Conservation (phyloP, 495 filamentous ascomycete species). For the Astrocystis sublimbata region DNA sequence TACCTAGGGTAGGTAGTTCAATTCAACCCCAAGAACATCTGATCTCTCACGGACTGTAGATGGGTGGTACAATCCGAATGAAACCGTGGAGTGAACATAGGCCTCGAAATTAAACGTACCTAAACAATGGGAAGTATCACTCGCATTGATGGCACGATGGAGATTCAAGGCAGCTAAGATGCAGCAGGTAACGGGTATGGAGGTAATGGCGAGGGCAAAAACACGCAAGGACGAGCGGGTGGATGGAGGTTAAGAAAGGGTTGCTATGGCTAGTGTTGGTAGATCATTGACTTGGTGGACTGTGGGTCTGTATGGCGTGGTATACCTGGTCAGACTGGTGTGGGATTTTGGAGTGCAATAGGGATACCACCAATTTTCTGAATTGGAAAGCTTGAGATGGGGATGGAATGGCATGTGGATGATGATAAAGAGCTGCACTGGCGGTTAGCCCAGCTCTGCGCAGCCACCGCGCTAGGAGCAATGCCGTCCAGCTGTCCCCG, state of each 20-base stretch:
- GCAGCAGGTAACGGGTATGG: background rate
- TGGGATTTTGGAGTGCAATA: constrained; percentile 7
- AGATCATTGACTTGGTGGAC: background rate
- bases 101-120: constrained; percentile 3
- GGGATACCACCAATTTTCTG: background rate
- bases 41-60: background rate
- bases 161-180: background rate
- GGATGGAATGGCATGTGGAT: constrained; percentile 10
- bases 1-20: background rate
- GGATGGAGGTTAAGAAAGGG: constrained; percentile 1
- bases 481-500: background rate
- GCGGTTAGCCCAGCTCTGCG: background rate
- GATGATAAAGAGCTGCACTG: constrained; percentile 13
- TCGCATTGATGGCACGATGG: background rate
- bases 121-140: constrained; percentile 3
- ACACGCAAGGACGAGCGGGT: background rate
- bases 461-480: constrained; percentile 7
- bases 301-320: constrained; percentile 3
- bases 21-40: background rate
- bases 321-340: background rate
- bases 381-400: background rate
- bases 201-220: too few relatives aligned
- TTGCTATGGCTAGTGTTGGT: background rate
- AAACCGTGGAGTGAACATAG: background rate
- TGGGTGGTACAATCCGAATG: background rate